A percentile compares a stretch with the other conserved stretches of the same genome.
These are phyloP conservation scores for Trichoderma brevicompactum DNA, from an alignment of 2,329 filamentous ascomycete genomes.

Conservation along the genomic window DNA sequence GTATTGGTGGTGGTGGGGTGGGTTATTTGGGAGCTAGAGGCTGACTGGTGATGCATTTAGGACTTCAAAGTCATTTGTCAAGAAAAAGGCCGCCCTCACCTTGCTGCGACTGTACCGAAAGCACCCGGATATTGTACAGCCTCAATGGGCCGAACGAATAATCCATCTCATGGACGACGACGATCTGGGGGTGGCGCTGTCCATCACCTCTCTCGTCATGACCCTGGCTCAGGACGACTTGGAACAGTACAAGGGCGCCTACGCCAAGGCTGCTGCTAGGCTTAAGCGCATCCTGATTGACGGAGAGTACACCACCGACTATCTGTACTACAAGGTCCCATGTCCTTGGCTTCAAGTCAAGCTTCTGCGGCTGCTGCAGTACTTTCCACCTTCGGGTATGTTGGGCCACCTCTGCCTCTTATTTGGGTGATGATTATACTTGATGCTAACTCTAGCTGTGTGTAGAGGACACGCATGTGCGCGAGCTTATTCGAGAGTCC, in stretches of 20 bases:
- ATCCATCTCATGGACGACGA: conserved; percentile 98
- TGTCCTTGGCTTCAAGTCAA: conserved; percentile 99
- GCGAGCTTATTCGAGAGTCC: conserved; percentile 88
- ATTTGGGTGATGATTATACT: not conserved
- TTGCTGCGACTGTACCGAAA: conserved; percentile 93
- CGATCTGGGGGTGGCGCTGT: conserved; percentile 91
- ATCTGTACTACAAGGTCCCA: conserved; percentile 99
- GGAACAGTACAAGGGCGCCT: conserved; percentile 93
- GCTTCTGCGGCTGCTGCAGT: conserved; percentile 86
- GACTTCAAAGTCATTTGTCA: conserved; percentile 92
- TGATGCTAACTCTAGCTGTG: not conserved
- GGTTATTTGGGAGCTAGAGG: not conserved
- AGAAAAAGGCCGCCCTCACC: conserved; percentile 97
- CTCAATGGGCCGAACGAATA: conserved; percentile 96
- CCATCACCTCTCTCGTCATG: conserved; percentile 94
- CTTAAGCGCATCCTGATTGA: conserved; percentile 91
- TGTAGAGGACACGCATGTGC: conserved; percentile 86
- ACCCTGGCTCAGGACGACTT: conserved; percentile 89
- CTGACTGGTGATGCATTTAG: conserved; percentile 36
- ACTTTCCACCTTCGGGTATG: conserved; percentile 90
- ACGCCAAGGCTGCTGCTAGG: conserved; percentile 88
- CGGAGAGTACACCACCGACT: conserved; percentile 85
- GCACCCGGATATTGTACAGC: conserved; percentile 88
- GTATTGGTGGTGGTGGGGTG: not conserved
- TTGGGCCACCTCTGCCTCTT: conserved; percentile 22